Percentiles rank a stretch among this genome's conserved stretches.
These are phyloP conservation scores for Metahyphopichia silvanorum DNA, from an alignment of 805 yeast genomes.

Conservation along the genomic window DNA sequence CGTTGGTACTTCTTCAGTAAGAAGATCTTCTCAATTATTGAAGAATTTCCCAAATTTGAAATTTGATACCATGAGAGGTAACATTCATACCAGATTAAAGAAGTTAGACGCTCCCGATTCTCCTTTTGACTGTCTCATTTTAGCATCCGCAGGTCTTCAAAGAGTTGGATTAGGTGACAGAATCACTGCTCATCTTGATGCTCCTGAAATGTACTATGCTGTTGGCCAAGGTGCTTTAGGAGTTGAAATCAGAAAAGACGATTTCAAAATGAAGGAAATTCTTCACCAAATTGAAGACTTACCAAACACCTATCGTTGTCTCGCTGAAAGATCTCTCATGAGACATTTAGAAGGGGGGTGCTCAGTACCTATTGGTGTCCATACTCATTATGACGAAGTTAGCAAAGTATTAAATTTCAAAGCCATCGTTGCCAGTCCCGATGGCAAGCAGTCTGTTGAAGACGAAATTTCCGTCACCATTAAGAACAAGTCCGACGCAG, in stretches of 20 bases:
- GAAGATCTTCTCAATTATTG: conserved; percentile 88
- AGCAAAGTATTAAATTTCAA: conserved; percentile 50
- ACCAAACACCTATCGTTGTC: conserved; percentile 68
- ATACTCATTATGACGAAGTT: conserved; percentile 47
- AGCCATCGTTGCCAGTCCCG: conserved; percentile 80
- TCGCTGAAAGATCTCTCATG: conserved; percentile 86
- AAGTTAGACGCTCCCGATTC: conserved; percentile 75
- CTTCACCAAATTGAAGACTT: conserved; percentile 64
- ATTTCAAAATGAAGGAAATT: conserved; percentile 53
- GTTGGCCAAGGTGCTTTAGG: conserved; percentile 99
- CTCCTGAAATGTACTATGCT: conserved; percentile 87
- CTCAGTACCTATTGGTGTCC: conserved; percentile 94
- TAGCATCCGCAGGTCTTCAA: conserved; percentile 90
- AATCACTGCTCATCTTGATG: conserved; percentile 67
- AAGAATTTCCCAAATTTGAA: conserved; percentile 71
- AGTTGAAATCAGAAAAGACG: conserved; percentile 76
- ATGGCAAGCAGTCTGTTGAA: conserved; percentile 71
- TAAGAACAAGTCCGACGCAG: conserved; percentile 56
- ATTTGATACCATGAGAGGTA: conserved; percentile 86
- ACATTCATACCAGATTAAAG: conserved; percentile 66
- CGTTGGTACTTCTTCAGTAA: conserved; percentile 92
- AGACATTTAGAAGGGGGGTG: conserved; percentile 94
- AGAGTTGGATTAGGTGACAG: conserved; percentile 71
- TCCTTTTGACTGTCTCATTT: conserved; percentile 67
- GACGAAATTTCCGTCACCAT: conserved; percentile 42